These are phyloP conservation scores for Auriculariales sp. DNA, from an alignment of 768 basidiomycete genomes.

Conservation along the genomic window DNA sequence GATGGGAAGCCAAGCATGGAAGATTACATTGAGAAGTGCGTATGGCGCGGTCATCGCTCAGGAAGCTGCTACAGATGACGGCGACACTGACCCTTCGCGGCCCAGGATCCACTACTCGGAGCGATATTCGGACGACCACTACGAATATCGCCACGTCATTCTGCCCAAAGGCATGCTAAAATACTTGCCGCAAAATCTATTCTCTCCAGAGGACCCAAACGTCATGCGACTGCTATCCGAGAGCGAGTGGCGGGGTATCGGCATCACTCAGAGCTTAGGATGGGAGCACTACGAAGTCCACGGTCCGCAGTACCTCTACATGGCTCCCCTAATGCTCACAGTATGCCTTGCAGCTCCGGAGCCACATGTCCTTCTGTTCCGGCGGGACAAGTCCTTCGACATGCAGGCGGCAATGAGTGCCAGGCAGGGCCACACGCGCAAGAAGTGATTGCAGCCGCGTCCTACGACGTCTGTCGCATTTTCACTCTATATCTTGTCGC, in stretches of 20 bases:
- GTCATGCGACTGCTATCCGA: conserved; percentile 73
- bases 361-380: conserved; percentile 87
- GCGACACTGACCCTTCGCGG: background rate
- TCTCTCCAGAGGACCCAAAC: conserved; percentile 24
- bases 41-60: background rate
- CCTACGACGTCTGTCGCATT: too few relatives aligned
- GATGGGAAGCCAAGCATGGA: background rate
- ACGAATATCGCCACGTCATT: conserved; percentile 95
- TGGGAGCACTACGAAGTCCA: conserved; percentile 99
- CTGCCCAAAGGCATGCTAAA: conserved; percentile 90
- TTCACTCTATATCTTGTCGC: too few relatives aligned
- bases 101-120: conserved; percentile 79
- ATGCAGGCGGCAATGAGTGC: conserved; percentile 9
- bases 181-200: conserved; percentile 78
- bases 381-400: conserved; percentile 58
- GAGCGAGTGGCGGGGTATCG: conserved; percentile 89
- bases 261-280: conserved; percentile 88
- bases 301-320: conserved; percentile 29
- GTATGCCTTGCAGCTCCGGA: conserved; percentile 49
- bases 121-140: conserved; percentile 82
- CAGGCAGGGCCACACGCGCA: background rate
- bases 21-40: background rate
- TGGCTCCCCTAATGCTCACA: conserved; percentile 3
- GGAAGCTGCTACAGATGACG: background rate
- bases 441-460: too few relatives aligned